Evolutionary conservation across 164 flowering plant species (phyloP).

Genomic region (Chimonanthus salicifolius): DNA sequence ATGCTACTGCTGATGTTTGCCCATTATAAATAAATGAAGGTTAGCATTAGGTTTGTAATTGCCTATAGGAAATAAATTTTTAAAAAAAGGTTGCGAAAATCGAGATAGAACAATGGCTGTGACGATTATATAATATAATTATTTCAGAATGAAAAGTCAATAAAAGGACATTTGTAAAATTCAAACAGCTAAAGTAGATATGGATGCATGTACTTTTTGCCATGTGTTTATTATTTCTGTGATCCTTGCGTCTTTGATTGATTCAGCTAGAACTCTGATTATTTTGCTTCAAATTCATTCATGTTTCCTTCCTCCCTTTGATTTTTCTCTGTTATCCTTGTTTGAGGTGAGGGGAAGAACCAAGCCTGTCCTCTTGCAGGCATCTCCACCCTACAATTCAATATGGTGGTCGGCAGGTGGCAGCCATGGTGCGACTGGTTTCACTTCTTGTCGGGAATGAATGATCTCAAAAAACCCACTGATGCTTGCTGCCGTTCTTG

Average conservation of each 20-base stretch:
- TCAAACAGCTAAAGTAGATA: neutral
- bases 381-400: constrained; percentile 3
- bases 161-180: neutral
- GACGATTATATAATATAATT: no score
- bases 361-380: constrained; percentile 19
- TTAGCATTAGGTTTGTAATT: no score
- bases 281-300: constrained; percentile 1
- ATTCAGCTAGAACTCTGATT: neutral
- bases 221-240: neutral
- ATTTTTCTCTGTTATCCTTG: constrained; percentile 8
- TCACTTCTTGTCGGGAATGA: neutral
- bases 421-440: constrained; percentile 1
- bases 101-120: no score
- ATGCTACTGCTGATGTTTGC: no score
- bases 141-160: neutral
- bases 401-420: neutral
- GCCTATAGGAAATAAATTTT: no score
- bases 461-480: neutral
- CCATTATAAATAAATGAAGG: no score
- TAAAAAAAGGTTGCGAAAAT: no score
- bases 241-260: neutral
- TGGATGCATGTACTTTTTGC: neutral
- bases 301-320: constrained; percentile 8
- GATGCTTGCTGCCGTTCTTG: neutral
- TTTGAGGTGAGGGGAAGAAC: constrained; percentile 18